Conservation (phyloP, 2,329 filamentous ascomycete genomes). For the Cordyceps tenuipes region DNA sequence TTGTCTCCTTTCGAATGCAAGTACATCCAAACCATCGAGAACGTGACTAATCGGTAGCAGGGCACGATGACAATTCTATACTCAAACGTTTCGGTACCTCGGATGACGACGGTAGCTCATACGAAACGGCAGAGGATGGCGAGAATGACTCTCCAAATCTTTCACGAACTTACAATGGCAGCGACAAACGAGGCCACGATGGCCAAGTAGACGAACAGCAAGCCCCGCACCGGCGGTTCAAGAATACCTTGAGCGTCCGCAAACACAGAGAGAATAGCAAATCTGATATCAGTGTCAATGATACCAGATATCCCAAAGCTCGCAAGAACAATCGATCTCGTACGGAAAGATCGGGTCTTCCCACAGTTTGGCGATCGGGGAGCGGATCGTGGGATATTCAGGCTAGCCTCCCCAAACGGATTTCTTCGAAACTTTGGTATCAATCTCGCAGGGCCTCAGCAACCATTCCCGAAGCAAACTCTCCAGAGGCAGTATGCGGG, state of each 20-base stretch:
- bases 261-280: not conserved
- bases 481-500: not conserved
- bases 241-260: not conserved
- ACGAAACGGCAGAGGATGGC: constrained; percentile 19
- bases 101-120: constrained; percentile 20
- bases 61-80: constrained; percentile 17
- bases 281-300: not conserved
- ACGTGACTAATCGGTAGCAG: constrained; percentile 11
- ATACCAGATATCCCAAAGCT: not conserved
- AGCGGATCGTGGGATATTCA: not conserved
- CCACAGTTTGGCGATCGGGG: not conserved
- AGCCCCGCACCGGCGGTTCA: not conserved
- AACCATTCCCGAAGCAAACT: not conserved
- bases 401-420: not conserved
- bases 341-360: not conserved
- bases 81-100: constrained; percentile 15
- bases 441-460: not conserved
- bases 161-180: not conserved
- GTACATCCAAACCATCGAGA: constrained; percentile 2
- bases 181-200: not conserved
- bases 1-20: constrained; percentile 28
- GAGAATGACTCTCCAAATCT: not conserved
- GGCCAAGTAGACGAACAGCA: not conserved
- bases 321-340: not conserved
- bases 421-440: constrained; percentile 1